Evolutionary conservation across 768 basidiomycete species (phyloP), one percentile per base, ranked within the genome.

Genomic region (Lepiota subincarnata): DNA sequence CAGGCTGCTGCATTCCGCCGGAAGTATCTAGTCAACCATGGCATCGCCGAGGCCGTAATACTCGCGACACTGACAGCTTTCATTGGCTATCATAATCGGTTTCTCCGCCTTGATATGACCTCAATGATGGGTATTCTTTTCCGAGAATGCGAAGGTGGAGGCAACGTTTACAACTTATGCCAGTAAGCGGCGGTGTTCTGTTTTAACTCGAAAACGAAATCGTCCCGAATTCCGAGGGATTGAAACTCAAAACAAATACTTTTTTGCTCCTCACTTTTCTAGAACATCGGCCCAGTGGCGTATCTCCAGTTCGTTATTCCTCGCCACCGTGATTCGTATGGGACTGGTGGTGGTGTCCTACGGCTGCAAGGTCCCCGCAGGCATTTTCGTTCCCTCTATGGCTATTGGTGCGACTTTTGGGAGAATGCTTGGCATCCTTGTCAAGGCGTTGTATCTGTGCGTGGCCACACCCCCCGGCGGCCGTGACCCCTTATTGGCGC

Each of bases 341-440:
- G 86, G 81, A 8, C 75, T 98, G 42, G 92, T 98, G 44, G 82
- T 98, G 18, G 72, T 98, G 19, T 93, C 92, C 2, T 99, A 98
- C 66, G 97, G 97, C 0, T 90, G 86, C 64, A 98, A 93, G 67
- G 97, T 99, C 0, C 97, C 97, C 1, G 91, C 91, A 10, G 97
- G 97, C 20, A 99, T 99, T 60, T 99, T 99, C 60, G 92, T 99
- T 0, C 97, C 97, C 1, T 97, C 95, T 2, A 98, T 99, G 97
- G 97, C 96, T 0, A 86, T 98, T 51, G 97, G 97, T 36, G 97
- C 97, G 3, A 89, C 92, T 0, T 98, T 98, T 64, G 97, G 97
- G 1, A 78, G 97, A 36, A 97, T 98, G 93, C 73, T 99, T 14
- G 97, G 97, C 0, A 98, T 98, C 56, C 77, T 97, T 58, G 94